phyloP scores from a whole-genome alignment of 2,329 filamentous ascomycete genomes.

The Fusarium continuum region DNA sequence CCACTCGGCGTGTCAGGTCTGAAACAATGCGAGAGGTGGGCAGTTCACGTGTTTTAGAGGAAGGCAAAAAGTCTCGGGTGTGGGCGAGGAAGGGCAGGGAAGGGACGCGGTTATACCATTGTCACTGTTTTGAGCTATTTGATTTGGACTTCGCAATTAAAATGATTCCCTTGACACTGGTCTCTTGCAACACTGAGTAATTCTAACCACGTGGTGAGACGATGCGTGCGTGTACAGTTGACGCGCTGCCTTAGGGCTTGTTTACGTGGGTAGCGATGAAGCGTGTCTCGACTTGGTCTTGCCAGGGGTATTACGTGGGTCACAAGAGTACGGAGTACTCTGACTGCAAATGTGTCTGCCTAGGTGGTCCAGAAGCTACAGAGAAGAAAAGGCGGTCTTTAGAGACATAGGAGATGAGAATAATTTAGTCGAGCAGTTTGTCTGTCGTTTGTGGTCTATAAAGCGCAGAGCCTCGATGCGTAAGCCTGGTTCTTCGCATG shows the following conservation, averaged over 20 bases:
- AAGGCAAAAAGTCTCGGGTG: slow-evolving; percentile 23
- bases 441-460: background rate
- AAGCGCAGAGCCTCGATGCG: slow-evolving; percentile 8
- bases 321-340: background rate
- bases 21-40: slow-evolving; percentile 30
- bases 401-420: background rate
- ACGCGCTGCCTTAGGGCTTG: slow-evolving; percentile 40
- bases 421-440: background rate
- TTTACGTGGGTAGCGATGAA: slow-evolving; percentile 37
- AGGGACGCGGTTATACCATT: slow-evolving; percentile 38
- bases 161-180: background rate
- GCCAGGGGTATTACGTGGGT: slow-evolving; percentile 39
- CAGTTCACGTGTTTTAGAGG: slow-evolving; percentile 22
- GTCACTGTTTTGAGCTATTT: slow-evolving; percentile 28
- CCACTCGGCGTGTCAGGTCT: slow-evolving; percentile 28
- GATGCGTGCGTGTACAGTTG: slow-evolving; percentile 6
- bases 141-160: slow-evolving; percentile 22
- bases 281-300: slow-evolving; percentile 32
- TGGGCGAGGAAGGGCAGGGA: slow-evolving; percentile 27
- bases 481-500: slow-evolving; percentile 15
- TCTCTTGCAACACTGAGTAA: background rate
- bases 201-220: background rate
- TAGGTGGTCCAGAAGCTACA: background rate
- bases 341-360: slow-evolving; percentile 1
- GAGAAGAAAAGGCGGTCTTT: slow-evolving; percentile 1